Evolutionary conservation across 2,329 filamentous ascomycete genomes (phyloP).

Genomic region (Arthrobotrys sphaeroides): DNA sequence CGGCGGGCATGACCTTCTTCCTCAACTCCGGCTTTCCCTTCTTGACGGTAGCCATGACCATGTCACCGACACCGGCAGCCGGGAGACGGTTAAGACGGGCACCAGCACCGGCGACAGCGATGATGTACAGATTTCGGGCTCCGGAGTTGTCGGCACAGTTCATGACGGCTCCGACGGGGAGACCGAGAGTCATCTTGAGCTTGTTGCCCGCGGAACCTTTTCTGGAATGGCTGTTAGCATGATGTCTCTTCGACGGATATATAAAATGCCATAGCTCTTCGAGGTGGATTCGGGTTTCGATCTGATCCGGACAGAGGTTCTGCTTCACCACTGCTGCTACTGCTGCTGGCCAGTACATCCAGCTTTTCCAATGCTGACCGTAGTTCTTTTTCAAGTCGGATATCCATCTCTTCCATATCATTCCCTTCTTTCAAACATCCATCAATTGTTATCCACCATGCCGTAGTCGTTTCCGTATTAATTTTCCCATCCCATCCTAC

Average conservation of each 20-base stretch:
- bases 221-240: slow-evolving; percentile 28
- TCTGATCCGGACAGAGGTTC: too few relatives aligned
- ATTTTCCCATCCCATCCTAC: neutral
- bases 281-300: neutral
- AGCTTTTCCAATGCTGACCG: too few relatives aligned
- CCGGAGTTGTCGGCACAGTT: slow-evolving; percentile 99
- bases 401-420: too few relatives aligned
- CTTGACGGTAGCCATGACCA: slow-evolving; percentile 99
- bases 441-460: too few relatives aligned
- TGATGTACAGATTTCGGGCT: slow-evolving; percentile 99
- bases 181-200: slow-evolving; percentile 99
- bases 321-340: neutral
- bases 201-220: slow-evolving; percentile 95
- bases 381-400: too few relatives aligned
- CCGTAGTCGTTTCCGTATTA: too few relatives aligned
- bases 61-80: slow-evolving; percentile 97
- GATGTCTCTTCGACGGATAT: neutral
- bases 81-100: slow-evolving; percentile 97
- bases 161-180: slow-evolving; percentile 99
- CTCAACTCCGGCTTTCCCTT: slow-evolving; percentile 99
- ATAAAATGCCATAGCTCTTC: neutral
- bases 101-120: slow-evolving; percentile 98
- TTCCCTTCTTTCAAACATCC: too few relatives aligned
- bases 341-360: neutral
- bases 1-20: slow-evolving; percentile 99